phyloP scores from a whole-genome alignment of 495 filamentous ascomycete species.

The Achaetomiella virescens region DNA sequence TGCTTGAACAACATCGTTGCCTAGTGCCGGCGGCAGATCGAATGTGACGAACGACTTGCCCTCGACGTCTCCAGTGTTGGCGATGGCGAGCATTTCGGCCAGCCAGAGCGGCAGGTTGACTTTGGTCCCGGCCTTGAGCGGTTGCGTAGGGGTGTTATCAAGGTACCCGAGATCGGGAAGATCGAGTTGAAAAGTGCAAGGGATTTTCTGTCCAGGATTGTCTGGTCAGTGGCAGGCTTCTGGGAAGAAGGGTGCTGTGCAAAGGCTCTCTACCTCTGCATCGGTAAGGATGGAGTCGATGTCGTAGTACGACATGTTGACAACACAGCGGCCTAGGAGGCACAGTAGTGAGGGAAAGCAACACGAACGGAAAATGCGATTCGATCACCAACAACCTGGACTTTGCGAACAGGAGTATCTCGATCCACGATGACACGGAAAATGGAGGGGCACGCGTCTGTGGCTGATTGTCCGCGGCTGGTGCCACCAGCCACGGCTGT shows the following conservation, averaged over 20 bases:
- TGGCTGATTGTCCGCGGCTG: background rate
- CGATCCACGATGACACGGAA: background rate
- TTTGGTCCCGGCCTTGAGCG: conserved; percentile 72
- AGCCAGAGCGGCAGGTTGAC: conserved; percentile 91
- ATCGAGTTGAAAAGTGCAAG: conserved; percentile 86
- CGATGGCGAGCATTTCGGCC: conserved; percentile 90
- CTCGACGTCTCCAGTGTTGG: conserved; percentile 47
- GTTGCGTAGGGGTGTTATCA: conserved; percentile 56
- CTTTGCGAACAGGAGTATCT: background rate
- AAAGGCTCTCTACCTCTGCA: conserved; percentile 55
- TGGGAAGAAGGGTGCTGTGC: background rate
- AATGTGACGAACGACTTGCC: conserved; percentile 63
- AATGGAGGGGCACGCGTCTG: background rate
- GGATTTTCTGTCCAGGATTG: conserved; percentile 67
- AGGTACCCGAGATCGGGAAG: conserved; percentile 82
- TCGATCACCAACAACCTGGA: background rate
- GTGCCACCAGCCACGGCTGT: background rate
- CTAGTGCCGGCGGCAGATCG: conserved; percentile 72
- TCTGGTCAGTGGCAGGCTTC: conserved; percentile 3
- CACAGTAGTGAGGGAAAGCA: background rate
- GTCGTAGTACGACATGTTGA: conserved; percentile 84
- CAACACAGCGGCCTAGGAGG: background rate
- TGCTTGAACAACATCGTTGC: conserved; percentile 78
- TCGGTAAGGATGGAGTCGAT: conserved; percentile 91
- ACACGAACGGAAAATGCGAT: background rate